Percentiles rank a stretch among this genome's conserved stretches.
Conservation (phyloP, 148 eudicot species). For the Fagopyrum tataricum region DNA sequence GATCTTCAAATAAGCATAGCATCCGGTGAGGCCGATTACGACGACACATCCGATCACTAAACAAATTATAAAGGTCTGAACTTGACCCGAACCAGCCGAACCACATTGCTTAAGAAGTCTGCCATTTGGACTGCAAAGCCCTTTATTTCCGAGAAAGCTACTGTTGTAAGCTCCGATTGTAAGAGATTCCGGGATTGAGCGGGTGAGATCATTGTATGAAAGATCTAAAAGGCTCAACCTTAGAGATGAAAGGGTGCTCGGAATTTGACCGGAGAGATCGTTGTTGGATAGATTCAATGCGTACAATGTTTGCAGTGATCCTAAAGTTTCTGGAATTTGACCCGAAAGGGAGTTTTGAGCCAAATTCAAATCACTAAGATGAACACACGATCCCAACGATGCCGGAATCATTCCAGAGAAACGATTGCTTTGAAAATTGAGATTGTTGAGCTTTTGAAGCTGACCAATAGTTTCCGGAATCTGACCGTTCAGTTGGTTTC, state of each 20-base stretch:
- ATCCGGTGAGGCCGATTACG: conserved; percentile 27
- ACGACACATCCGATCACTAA: conserved; percentile 28
- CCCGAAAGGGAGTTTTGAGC: conserved; percentile 57
- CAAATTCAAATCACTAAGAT: conserved; percentile 51
- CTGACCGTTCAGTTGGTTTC: conserved; percentile 45
- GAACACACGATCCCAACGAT: conserved; percentile 45
- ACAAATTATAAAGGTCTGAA: conserved; percentile 28
- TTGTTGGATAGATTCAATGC: conserved; percentile 64
- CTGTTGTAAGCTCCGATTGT: conserved; percentile 43
- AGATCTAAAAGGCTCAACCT: conserved; percentile 65
- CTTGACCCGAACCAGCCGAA: conserved; percentile 22
- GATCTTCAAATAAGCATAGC: conserved; percentile 34
- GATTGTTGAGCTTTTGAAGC: conserved; percentile 32
- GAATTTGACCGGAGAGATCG: conserved; percentile 61
- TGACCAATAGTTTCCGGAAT: conserved; percentile 47
- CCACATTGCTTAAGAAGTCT: conserved; percentile 35
- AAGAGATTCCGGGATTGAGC: conserved; percentile 57
- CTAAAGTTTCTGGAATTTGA: conserved; percentile 46
- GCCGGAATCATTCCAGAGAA: conserved; percentile 55
- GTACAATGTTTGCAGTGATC: conserved; percentile 49
- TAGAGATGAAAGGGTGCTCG: conserved; percentile 43
- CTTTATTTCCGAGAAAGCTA: conserved; percentile 62
- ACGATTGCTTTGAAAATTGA: conserved; percentile 43
- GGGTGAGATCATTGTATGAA: conserved; percentile 52
- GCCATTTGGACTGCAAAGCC: conserved; percentile 55